Percentiles rank a stretch among this genome's conserved stretches.
Conservation (phyloP, 306 rosid genomes). For the Begonia peltatifolia region DNA sequence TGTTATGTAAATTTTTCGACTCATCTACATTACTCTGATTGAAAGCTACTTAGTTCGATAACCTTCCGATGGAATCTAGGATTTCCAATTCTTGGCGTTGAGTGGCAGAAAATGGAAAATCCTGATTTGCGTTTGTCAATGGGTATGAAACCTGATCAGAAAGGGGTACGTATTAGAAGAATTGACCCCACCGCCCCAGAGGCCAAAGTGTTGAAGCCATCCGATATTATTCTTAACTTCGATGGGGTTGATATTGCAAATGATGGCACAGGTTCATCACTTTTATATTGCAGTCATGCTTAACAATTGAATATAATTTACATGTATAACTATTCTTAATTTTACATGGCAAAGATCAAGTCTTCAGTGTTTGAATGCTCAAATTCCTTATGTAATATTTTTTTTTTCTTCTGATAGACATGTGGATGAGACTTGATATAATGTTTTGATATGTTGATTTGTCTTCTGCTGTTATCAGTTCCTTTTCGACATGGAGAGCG, state of each 20-base stretch:
- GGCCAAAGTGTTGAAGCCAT: constrained; percentile 67
- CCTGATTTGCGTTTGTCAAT: constrained; percentile 71
- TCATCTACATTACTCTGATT: not conserved
- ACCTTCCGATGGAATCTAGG: constrained; percentile 30
- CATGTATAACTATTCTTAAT: no score
- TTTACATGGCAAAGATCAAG: no score
- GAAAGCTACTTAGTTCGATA: constrained; percentile 1
- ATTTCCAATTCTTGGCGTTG: constrained; percentile 87
- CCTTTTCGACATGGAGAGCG: constrained; percentile 94
- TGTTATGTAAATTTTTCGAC: not conserved
- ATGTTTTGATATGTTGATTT: not conserved
- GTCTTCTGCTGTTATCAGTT: constrained; percentile 14
- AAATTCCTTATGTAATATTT: no score
- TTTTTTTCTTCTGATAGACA: no score
- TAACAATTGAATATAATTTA: no score
- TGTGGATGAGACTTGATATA: no score
- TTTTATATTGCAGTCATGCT: no score
- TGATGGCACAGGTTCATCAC: constrained; percentile 73
- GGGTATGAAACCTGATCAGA: constrained; percentile 81
- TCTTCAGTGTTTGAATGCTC: no score
- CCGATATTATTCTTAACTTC: constrained; percentile 89
- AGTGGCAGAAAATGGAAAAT: constrained; percentile 99
- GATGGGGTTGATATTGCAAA: constrained; percentile 87
- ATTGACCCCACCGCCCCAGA: constrained; percentile 89
- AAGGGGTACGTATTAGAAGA: constrained; percentile 93